These are phyloP conservation scores for Yarrowia sp. DNA, from an alignment of 805 yeast genomes.

Conservation along the genomic window DNA sequence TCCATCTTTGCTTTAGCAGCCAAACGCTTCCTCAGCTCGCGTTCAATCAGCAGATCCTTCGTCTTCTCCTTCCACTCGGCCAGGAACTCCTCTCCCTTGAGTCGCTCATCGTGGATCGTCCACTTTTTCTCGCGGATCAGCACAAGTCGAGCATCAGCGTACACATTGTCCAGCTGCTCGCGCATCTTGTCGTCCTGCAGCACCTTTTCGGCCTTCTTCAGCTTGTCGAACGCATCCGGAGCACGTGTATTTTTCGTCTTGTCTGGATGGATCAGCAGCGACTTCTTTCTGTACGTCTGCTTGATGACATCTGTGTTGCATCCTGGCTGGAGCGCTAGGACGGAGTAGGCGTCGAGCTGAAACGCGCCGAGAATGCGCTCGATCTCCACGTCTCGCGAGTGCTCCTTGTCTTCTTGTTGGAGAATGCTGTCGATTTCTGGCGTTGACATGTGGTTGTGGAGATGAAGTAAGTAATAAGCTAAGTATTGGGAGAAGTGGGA, in stretches of 20 bases:
- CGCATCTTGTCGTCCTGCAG: conserved; percentile 44
- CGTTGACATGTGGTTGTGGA: conserved; percentile 28
- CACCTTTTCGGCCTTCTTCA: conserved; percentile 54
- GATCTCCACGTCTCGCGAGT: conserved; percentile 51
- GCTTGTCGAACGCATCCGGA: conserved; percentile 58
- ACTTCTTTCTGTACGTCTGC: conserved; percentile 54
- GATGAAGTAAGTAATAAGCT: too few relatives aligned
- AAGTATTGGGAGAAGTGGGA: too few relatives aligned
- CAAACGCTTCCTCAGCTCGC: conserved; percentile 46
- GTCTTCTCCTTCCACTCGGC: conserved; percentile 46
- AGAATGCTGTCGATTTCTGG: conserved; percentile 38
- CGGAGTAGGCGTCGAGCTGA: conserved; percentile 53
- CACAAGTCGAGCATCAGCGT: conserved; percentile 46
- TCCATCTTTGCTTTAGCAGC: conserved; percentile 45
- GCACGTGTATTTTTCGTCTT: conserved; percentile 56
- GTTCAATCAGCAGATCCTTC: conserved; percentile 47
- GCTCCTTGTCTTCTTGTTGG: conserved; percentile 35
- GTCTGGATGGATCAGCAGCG: conserved; percentile 69
- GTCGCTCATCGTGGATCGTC: conserved; percentile 43
- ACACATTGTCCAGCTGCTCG: conserved; percentile 45
- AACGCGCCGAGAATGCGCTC: conserved; percentile 50
- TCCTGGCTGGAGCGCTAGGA: conserved; percentile 50
- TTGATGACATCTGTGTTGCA: conserved; percentile 44
- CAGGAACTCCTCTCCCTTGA: conserved; percentile 41
- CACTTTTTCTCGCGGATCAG: conserved; percentile 42